These are phyloP conservation scores for Agastache rugosa DNA, from an alignment of 257 asterid genomes.

Conservation along the genomic window DNA sequence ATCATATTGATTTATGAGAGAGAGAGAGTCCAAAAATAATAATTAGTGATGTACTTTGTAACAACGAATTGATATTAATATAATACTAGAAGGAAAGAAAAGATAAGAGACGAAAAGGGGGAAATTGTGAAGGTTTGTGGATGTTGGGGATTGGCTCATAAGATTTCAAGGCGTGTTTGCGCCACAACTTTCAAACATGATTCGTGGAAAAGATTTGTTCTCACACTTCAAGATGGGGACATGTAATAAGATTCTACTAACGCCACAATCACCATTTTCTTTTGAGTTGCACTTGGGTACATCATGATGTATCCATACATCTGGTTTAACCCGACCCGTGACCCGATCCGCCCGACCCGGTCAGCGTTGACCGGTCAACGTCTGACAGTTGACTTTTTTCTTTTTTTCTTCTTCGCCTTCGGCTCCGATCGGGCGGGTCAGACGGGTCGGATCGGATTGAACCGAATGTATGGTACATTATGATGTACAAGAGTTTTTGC, in stretches of 20 bases:
- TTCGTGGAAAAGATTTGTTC: constrained; percentile 36
- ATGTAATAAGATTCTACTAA: neutral
- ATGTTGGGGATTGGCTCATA: constrained; percentile 44
- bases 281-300: no score
- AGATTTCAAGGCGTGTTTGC: constrained; percentile 44
- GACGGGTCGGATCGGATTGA: no score
- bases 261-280: constrained; percentile 3
- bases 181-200: constrained; percentile 45
- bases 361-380: no score
- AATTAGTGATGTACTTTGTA: neutral
- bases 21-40: neutral
- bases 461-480: no score
- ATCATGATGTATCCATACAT: no score
- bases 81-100: constrained; percentile 26
- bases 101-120: constrained; percentile 48
- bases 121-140: constrained; percentile 38
- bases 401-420: no score
- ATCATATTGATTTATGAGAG: neutral
- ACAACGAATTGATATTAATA: neutral
- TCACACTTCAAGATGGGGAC: constrained; percentile 38
- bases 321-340: no score
- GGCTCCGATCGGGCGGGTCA: no score
- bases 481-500: no score
- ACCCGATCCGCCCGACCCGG: no score
- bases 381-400: no score